These are phyloP conservation scores for Teratosphaeria viscida DNA, from an alignment of 2,329 filamentous ascomycete genomes.

Conservation along the genomic window DNA sequence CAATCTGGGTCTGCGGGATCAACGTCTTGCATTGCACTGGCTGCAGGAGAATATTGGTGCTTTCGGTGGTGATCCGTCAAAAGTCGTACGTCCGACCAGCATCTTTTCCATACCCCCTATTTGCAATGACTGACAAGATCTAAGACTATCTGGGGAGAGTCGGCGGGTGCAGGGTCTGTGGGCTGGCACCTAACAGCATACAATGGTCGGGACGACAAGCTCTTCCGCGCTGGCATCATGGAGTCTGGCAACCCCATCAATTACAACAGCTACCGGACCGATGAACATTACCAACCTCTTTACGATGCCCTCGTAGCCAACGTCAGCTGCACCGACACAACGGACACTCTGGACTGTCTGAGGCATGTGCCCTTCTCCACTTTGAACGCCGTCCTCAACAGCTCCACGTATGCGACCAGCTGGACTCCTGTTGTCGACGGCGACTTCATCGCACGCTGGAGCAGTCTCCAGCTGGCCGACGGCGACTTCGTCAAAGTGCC, in stretches of 20 bases:
- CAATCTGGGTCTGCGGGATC: constrained; percentile 56
- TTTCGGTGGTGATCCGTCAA: constrained; percentile 49
- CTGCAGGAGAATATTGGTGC: constrained; percentile 46
- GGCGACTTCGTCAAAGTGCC: constrained; percentile 37
- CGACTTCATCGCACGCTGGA: constrained; percentile 38
- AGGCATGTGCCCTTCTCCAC: constrained; percentile 32
- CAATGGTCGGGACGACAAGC: constrained; percentile 36
- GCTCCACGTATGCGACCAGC: background rate
- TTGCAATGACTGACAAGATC: background rate
- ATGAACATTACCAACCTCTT: constrained; percentile 38
- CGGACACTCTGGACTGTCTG: constrained; percentile 56
- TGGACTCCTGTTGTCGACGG: constrained; percentile 32
- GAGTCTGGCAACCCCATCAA: constrained; percentile 26
- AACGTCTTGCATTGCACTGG: constrained; percentile 50
- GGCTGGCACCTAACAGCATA: constrained; percentile 39
- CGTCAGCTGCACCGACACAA: constrained; percentile 48
- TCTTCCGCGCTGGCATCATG: constrained; percentile 40
- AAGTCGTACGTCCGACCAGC: constrained; percentile 36
- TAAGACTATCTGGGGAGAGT: constrained; percentile 7
- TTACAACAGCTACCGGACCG: constrained; percentile 11
- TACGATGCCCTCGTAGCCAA: constrained; percentile 52
- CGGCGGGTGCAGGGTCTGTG: constrained; percentile 34
- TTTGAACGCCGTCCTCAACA: constrained; percentile 22
- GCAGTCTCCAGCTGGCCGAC: constrained; percentile 33
- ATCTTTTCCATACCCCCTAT: background rate